Evolutionary conservation across 495 filamentous ascomycete species (phyloP).

Genomic region (Daldinia bambusicola): DNA sequence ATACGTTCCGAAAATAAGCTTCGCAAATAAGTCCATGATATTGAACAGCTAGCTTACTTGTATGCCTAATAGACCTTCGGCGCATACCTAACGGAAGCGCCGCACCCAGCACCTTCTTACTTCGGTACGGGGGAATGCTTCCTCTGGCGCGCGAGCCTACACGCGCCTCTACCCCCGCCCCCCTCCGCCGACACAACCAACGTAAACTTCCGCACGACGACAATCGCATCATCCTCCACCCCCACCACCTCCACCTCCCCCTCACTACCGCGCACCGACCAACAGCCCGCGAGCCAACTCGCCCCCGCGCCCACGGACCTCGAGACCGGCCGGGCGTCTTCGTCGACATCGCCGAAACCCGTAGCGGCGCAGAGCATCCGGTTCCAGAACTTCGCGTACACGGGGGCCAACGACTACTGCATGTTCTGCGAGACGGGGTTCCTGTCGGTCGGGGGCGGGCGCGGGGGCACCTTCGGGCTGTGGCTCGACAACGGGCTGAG

Average conservation of each 20-base stretch:
- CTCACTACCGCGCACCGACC: constrained; percentile 44
- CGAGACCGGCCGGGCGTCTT: constrained; percentile 18
- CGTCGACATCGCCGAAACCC: neutral
- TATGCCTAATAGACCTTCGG: constrained; percentile 75
- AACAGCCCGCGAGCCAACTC: constrained; percentile 37
- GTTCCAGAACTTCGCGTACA: constrained; percentile 97
- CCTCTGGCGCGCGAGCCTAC: constrained; percentile 84
- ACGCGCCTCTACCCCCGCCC: constrained; percentile 74
- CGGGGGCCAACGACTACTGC: constrained; percentile 92
- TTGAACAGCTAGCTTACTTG: constrained; percentile 5
- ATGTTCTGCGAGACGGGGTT: constrained; percentile 91
- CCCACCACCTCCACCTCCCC: constrained; percentile 3
- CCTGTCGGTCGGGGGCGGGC: constrained; percentile 83
- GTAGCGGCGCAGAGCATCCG: constrained; percentile 66
- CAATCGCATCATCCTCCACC: constrained; percentile 54
- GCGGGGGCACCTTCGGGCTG: constrained; percentile 88
- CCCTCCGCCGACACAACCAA: constrained; percentile 78
- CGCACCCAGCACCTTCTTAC: constrained; percentile 82
- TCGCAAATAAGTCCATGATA: neutral
- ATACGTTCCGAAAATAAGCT: neutral
- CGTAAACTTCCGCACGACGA: constrained; percentile 74
- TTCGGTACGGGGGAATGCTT: constrained; percentile 98
- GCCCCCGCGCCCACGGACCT: constrained; percentile 31
- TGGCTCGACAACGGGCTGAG: constrained; percentile 94
- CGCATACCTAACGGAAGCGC: constrained; percentile 90